Evolutionary conservation across 257 asterid species (phyloP).

Genomic region (Solanum clarkiae): DNA sequence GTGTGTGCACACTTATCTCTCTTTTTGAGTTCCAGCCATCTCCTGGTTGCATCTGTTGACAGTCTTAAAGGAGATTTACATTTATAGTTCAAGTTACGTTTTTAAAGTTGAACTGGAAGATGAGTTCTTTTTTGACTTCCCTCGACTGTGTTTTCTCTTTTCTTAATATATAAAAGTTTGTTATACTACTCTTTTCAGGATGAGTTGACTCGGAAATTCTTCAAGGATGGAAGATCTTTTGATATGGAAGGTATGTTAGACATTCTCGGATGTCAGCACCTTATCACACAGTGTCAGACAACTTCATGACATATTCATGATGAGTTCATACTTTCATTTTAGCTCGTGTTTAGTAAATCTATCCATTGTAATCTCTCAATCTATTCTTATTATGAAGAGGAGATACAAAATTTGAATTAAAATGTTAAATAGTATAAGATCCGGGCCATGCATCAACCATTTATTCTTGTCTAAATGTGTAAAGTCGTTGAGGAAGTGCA

Average conservation of each 20-base stretch:
- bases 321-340: background rate
- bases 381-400: background rate
- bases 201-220: constrained; percentile 56
- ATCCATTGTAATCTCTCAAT: background rate
- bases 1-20: background rate
- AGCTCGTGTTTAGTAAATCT: background rate
- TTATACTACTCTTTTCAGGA: constrained; percentile 28
- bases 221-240: constrained; percentile 69
- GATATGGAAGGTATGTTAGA: constrained; percentile 63
- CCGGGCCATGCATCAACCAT: background rate
- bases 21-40: background rate
- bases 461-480: background rate
- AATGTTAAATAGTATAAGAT: background rate
- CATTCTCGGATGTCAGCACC: background rate
- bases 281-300: background rate
- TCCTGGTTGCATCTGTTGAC: background rate
- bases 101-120: background rate
- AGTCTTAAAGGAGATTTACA: background rate
- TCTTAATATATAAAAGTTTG: background rate
- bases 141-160: background rate
- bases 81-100: background rate
- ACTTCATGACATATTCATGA: background rate
- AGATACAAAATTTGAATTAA: background rate
- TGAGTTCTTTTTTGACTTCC: background rate
- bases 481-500: background rate